Base-by-base conservation (phyloP, 768 basidiomycete species). In the Boletus sp. region DNA sequence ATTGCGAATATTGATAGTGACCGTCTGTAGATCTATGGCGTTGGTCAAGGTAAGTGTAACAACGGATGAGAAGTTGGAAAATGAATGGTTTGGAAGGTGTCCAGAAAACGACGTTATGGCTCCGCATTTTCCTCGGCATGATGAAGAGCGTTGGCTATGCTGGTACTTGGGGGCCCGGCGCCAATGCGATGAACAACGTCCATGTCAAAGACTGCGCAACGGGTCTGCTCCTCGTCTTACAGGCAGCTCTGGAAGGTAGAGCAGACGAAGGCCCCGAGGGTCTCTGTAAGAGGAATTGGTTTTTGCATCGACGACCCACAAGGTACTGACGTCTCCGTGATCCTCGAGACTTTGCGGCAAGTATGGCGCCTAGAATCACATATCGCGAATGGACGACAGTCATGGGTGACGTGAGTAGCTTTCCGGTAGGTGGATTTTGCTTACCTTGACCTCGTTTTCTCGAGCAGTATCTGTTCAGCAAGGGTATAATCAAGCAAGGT, bases 141-240 rank as follows among this genome's bases (percentile, higher is more conserved):
- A 66, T 63, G 45, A 67, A 70, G 53, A 56, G 63, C 0, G 54
- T 65, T 14, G 73, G 75, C 25, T 65, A 67, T 39, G 70, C 70
- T 0, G 77, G 77, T n/a, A 75, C 76, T 1, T 79, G 73, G 72
- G 78, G 77, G 15, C 59, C 67, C 6, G 77, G 77, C 2, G 59
- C 62, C 35, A 78, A 76, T 37, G 30, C 67, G 10, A 70, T 75
- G 67, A 66, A 65, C 32, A 73, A 69, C 37, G 64, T 75, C 7
- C 77, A 79, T 43, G 72, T 80, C 47, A 72, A 71, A 47, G 78
- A 79, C 49, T 69, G 69, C 8, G 72, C 72, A 0, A 60, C 58
- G 43, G 73, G 72, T 21, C 41, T 78, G 7, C 33, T 72, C 25
- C 60, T 67, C 19, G 60, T 78, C 35, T 62, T 79, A 33, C 68